Evolutionary conservation across 441 rosid species (phyloP), one percentile per base, ranked within the genome.

Genomic region (Corymbia citriodora): DNA sequence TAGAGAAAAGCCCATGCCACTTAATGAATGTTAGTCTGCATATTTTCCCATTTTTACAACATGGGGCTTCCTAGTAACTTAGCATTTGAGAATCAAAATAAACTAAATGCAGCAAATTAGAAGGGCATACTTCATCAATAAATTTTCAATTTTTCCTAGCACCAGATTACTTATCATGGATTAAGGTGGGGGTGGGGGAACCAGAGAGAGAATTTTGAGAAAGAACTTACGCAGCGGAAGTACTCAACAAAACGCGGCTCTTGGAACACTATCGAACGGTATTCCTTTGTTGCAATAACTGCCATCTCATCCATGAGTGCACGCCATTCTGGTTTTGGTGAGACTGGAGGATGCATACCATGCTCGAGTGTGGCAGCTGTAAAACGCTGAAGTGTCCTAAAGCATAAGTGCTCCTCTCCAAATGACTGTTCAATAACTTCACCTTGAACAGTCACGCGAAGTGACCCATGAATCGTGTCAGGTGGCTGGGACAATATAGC

Each of bases 401-500:
- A 95, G 93, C 97, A 95, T 70, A 95, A 92, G 88, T 95, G 95
- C 90, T 94, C 96, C 93, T 95, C 97, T 87, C 96, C 96, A 63
- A 95, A 95, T 53, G 97, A 95, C 89, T 94, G 97, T 70, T 95
- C 96, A n/a, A 95, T 95, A 55, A 95, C 97, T 92, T 95, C 97
- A 53, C 97, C 97, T 91, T 87, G 88, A 59, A 87, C 88, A 59
- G 88, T 87, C 45, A 87, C 88, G 21, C 88, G 88, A 59, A 87
- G 88, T 45, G 88, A 87, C 49, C 88, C 88, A 31, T 31, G 88
- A 59, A 87, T 87, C 18, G 88, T 87, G 49, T 87, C 88, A 25
- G 96, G 97, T 33, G 97, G 97, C 91, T 95, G 97, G 87, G 97
- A 95, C 92, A 95, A 88, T 90, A 95, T 95, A 91, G 97, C 97